Percentiles rank a stretch among this genome's conserved stretches.
Conservation (phyloP, 208 protist species). For the Leishmania gerbilli region DNA sequence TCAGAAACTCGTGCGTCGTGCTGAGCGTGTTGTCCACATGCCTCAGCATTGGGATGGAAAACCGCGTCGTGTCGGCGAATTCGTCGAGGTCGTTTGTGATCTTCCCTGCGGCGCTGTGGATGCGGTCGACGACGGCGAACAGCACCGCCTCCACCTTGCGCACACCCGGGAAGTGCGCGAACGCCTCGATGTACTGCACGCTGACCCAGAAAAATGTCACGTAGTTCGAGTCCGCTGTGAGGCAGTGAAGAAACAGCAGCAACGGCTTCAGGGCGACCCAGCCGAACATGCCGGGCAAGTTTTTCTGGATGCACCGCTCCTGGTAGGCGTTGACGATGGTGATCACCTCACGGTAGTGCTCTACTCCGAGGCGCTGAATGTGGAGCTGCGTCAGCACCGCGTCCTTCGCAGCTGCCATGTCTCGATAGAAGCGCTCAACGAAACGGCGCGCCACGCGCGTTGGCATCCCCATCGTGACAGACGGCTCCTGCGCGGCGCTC, state of each 20-base stretch:
- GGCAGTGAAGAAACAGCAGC: constrained; percentile 70
- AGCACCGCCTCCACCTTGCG: constrained; percentile 70
- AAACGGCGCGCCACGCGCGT: constrained; percentile 43
- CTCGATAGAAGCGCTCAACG: constrained; percentile 66
- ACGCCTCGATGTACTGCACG: constrained; percentile 85
- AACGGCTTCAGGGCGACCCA: constrained; percentile 79
- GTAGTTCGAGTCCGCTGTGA: constrained; percentile 88
- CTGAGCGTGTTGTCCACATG: constrained; percentile 48
- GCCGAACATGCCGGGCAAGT: constrained; percentile 79
- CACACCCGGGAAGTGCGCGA: constrained; percentile 65
- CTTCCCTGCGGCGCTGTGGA: constrained; percentile 51
- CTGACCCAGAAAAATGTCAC: constrained; percentile 87
- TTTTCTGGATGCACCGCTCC: constrained; percentile 50
- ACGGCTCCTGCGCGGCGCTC: constrained; percentile 74
- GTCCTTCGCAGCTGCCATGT: constrained; percentile 65
- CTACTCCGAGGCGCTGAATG: constrained; percentile 68
- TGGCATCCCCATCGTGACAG: constrained; percentile 49
- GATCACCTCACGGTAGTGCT: constrained; percentile 67
- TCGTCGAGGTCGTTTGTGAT: constrained; percentile 53
- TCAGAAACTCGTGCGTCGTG: constrained; percentile 64
- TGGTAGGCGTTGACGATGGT: constrained; percentile 72
- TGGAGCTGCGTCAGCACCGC: constrained; percentile 80
- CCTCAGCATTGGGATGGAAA: constrained; percentile 57
- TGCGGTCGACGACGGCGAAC: constrained; percentile 76
- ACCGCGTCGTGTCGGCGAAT: constrained; percentile 35